Percentiles rank a stretch among this genome's conserved stretches.
Evolutionary conservation across 108 stramenopile species (phyloP).

Genomic region (Cylindrotheca fusiformis): DNA sequence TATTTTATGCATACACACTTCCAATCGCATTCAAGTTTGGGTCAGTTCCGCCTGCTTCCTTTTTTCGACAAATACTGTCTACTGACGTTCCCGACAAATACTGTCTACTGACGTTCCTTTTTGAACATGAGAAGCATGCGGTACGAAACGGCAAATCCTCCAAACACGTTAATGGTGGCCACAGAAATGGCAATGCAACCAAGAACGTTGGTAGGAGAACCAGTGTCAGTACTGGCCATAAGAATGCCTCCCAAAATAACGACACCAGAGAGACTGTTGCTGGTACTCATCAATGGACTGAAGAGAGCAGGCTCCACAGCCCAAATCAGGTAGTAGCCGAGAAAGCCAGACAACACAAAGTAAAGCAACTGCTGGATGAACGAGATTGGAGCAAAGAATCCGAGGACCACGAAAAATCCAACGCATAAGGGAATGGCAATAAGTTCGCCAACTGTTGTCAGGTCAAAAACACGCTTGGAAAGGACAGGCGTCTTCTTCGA

Average conservation of each 20-base stretch:
- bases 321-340: slow-evolving; percentile 76
- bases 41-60: too few species aligned
- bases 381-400: slow-evolving; percentile 37
- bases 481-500: slow-evolving; percentile 34
- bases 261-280: slow-evolving; percentile 85
- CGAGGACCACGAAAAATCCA: slow-evolving; percentile 48
- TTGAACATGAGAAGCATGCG: slow-evolving; percentile 93
- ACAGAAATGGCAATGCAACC: slow-evolving; percentile 71
- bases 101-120: slow-evolving; percentile 33
- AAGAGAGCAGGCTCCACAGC: slow-evolving; percentile 83
- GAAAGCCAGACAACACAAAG: slow-evolving; percentile 71
- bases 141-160: slow-evolving; percentile 79
- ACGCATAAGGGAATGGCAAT: slow-evolving; percentile 5
- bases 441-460: slow-evolving; percentile 48
- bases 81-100: too few species aligned
- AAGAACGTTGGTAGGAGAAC: slow-evolving; percentile 53
- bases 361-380: slow-evolving; percentile 49
- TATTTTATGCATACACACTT: too few species aligned
- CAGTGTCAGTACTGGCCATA: slow-evolving; percentile 54
- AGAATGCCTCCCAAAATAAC: slow-evolving; percentile 88
- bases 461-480: slow-evolving; percentile 49
- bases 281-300: slow-evolving; percentile 87
- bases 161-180: slow-evolving; percentile 68
- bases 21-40: too few species aligned
- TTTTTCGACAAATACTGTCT: too few species aligned